phyloP scores from a whole-genome alignment of 441 rosid genomes.

The Gossypium gossypioides region DNA sequence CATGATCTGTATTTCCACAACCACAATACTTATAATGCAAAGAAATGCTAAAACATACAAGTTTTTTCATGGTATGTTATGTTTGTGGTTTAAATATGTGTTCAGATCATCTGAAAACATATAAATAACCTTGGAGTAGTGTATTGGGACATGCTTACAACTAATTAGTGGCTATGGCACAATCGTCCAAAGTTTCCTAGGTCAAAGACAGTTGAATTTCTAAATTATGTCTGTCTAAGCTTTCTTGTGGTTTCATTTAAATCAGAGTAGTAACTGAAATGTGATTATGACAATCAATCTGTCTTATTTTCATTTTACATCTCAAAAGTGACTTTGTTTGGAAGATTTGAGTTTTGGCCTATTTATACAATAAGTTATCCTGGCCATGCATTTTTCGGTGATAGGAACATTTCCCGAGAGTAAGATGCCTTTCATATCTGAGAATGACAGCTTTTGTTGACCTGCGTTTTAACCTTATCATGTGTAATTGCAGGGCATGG shows the following conservation, averaged over 20 bases:
- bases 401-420: background rate
- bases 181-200: background rate
- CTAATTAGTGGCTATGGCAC: background rate
- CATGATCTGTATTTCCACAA: background rate
- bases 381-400: background rate
- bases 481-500: constrained; percentile 68
- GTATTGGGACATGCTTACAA: background rate
- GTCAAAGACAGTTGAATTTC: background rate
- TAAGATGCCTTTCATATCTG: background rate
- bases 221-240: background rate
- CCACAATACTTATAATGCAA: constrained; percentile 2
- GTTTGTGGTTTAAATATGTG: background rate
- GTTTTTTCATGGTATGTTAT: background rate
- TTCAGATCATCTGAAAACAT: background rate
- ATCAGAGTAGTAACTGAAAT: background rate
- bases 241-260: background rate
- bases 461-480: background rate
- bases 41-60: background rate
- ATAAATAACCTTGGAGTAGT: background rate
- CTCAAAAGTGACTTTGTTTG: background rate
- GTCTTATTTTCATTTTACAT: background rate
- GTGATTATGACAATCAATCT: background rate
- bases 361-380: background rate
- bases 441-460: background rate
- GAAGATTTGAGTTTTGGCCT: background rate